Evolutionary conservation across 2,329 filamentous ascomycete species (phyloP), one percentile per base, ranked within the genome.

Genomic region (Phaeosphaeria sp.): DNA sequence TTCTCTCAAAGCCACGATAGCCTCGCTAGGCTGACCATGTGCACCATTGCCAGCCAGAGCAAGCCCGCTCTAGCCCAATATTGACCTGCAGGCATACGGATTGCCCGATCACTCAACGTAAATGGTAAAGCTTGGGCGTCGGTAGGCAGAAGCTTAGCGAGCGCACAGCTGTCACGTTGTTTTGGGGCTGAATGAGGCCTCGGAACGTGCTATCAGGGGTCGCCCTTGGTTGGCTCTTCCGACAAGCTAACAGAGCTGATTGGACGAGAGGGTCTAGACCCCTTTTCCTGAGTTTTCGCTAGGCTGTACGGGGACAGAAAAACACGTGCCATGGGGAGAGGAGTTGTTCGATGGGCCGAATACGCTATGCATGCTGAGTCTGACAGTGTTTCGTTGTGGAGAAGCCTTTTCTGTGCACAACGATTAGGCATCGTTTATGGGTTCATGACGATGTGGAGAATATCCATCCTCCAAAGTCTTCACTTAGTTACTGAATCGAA

Each of bases 71-170:
- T 43, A 43, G 41, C 41, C 20, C 41, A n/a, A 43, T 43, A 43
- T 7, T 43, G 41, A 18, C 7, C 41, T 10, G 20, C 41, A 36
- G 30, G 30, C 30, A 36, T 36, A 36, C 30, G 30, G 30, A 43
- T 43, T 18, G 41, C 17, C 41, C 41, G 41, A 21, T 43, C 41
- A 43, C 13, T 43, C 41, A 20, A 20, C 41, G 41, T 43, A 43
- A 43, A 36, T 36, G 30, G 30, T 46, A 56, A 61, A 51, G 54
- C 55, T 56, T 57, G 43, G 48, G 58, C 50, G 51, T 30, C 53
- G 57, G 47, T 50, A 62, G 27, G 10, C 10, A 36, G 46, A 52
- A 30, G 50, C 50, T 52, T 52, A 52, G 50, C 50, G 50, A 20
- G 23, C 33, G 15, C 18, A 43, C 27, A 36, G 39, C 39, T 25